phyloP scores from a whole-genome alignment of 306 rosid species.

The Medicago lupulina region DNA sequence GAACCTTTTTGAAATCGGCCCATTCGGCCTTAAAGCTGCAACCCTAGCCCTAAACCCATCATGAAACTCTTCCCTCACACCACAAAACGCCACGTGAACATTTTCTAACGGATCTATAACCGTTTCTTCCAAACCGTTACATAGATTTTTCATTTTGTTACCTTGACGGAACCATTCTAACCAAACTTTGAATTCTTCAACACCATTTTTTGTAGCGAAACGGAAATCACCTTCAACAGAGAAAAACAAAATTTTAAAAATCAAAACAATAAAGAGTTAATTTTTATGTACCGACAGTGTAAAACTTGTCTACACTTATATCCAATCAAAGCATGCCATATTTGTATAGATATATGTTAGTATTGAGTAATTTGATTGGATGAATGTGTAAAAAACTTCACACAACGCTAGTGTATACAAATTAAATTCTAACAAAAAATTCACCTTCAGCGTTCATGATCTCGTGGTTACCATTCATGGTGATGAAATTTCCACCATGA shows the following conservation, averaged over 20 bases:
- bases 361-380: too few relatives aligned
- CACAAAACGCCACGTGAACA: conserved; percentile 50
- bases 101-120: conserved; percentile 61
- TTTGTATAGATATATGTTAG: too few relatives aligned
- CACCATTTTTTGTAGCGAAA: conserved; percentile 50
- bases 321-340: too few relatives aligned
- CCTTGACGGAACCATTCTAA: conserved; percentile 73
- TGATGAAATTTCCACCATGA: conserved; percentile 66
- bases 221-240: conserved; percentile 71
- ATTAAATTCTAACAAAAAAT: conserved; percentile 38
- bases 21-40: conserved; percentile 75
- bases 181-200: conserved; percentile 81
- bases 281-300: too few relatives aligned
- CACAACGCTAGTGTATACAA: too few relatives aligned
- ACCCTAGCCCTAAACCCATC: conserved; percentile 79
- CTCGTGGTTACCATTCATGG: conserved; percentile 97
- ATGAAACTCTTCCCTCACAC: conserved; percentile 48
- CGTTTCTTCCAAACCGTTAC: conserved; percentile 61
- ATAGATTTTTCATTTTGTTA: conserved; percentile 62
- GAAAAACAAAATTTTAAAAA: too few relatives aligned
- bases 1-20: conserved; percentile 77
- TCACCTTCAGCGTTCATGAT: conserved; percentile 91
- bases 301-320: too few relatives aligned
- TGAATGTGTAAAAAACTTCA: too few relatives aligned
- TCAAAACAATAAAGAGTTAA: too few relatives aligned